A percentile compares a stretch with the other conserved stretches of the same genome.
phyloP scores from a whole-genome alignment of 202 grass and related monocot genomes.

The Setaria viridis region DNA sequence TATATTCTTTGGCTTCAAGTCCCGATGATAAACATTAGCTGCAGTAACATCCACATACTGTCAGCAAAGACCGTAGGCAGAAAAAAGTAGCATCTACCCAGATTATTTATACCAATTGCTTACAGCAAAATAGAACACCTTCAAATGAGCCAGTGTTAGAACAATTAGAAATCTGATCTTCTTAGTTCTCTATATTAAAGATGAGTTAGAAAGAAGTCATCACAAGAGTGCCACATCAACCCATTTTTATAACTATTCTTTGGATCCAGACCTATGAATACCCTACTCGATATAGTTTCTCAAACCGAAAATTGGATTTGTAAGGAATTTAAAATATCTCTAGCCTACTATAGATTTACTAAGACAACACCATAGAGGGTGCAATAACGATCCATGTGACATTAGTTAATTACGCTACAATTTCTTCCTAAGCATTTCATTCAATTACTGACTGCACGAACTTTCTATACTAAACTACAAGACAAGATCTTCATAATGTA shows the following conservation, averaged over 20 bases:
- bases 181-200: neutral
- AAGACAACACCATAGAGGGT: neutral
- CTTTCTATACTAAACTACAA: neutral
- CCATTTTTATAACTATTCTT: neutral
- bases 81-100: constrained; percentile 13
- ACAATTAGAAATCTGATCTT: neutral
- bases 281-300: neutral
- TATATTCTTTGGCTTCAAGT: constrained; percentile 99
- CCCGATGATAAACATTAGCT: constrained; percentile 99
- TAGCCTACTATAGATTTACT: neutral
- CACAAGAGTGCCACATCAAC: neutral
- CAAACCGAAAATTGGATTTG: neutral
- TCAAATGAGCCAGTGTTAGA: constrained; percentile 19
- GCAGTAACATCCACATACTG: constrained; percentile 49
- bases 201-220: neutral
- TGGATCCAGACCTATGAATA: neutral
- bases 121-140: constrained; percentile 2
- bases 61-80: constrained; percentile 37
- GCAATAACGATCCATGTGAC: neutral
- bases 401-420: neutral
- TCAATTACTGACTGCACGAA: neutral
- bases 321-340: neutral
- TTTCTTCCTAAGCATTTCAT: neutral
- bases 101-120: constrained; percentile 27
- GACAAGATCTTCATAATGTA: neutral